Evolutionary conservation across 371 early-diverging fungal genomes (phyloP), one percentile per base, ranked within the genome.

Genomic region (Basidiobolus meristosporus): DNA sequence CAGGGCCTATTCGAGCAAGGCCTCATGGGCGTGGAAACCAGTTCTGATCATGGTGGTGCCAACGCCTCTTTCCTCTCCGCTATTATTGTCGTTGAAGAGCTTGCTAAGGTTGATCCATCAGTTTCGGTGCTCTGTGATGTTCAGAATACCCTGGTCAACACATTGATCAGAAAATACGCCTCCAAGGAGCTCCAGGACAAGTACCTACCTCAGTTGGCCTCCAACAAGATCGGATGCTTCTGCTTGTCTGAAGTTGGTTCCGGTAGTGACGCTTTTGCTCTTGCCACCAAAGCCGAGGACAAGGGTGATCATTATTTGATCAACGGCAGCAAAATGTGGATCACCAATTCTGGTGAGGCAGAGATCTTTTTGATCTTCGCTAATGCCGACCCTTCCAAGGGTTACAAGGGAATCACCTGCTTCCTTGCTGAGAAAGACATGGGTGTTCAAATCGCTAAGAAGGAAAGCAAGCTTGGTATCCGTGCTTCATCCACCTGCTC

Each of bases 391-490:
- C 87, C 87, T 16, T 66, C 74, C 46, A 77, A 83, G 65, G 93
- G 93, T 17, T 92, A 96, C 71, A 90, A 89, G 70, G 98, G 98
- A 38, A 97, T 97, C 51, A 91, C 96, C 23, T 91, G 92, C 62
- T 97, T 97, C 48, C 75, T 92, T 31, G 90, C 93, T 14, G 93
- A 96, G 42, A 84, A 84, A 60, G 73, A 70, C n/a, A 76, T 76
- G 87, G 98, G 98, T 42, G 82, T 97, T 35, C 53, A 79, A 56
- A 67, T 97, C 43, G 83, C 80, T 45, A 95, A 93, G 76, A 97
- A 95, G 73, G 98, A 97, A 60, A 68, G 68, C 48, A 96, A 97
- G 75, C 82, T 97, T 41, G 98, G 98, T 48, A 95, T 97, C 53
- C 79, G 90, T 39, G 82, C 91, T 7, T 93, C 95, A 0, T 88